Base-by-base conservation (phyloP, 805 yeast species). In the Hyphopichia homilentoma region DNA sequence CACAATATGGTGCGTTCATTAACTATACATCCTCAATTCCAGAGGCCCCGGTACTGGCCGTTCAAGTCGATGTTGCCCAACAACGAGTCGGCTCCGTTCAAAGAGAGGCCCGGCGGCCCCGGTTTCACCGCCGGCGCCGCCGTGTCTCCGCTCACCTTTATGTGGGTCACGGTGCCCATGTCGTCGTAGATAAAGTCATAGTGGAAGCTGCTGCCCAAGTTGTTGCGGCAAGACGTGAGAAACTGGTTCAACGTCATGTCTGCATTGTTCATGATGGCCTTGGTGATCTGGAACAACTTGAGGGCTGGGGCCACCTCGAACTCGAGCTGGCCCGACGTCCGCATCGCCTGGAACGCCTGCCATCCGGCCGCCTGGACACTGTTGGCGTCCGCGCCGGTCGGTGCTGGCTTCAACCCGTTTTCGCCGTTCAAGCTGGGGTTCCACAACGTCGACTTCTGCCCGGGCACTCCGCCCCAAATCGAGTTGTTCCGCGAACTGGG, bases 161-260 rank as follows among this genome's bases (percentile, higher is more conserved):
- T 55, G 41, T 61, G 69, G 6, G 63, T 58, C 3, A 72, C 70
- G n/a, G 56, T 59, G 1, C 73, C 71, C 26, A 61, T 50, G 34
- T 70, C 73, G 40, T 73, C 77, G 43, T 64, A 66, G 15, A 65
- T 43, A 25, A 70, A 50, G 15, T 70, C 73, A 44, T 72, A 73
- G 16, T 53, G 51, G 34, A 57, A 51, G 4, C 52, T 48, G 9
- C 54, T 32, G 13, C 47, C 49, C n/a, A 34, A 39, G 20, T 60
- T 40, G 12, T 51, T 52, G 7, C 47, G 47, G 20, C 57, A 52
- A 6, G 45, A 45, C 12, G 43, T 40, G 33, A 67, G 48, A 35
- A 53, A 61, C 24, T 46, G 65, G 38, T 53, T 66, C 40, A 46
- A 61, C 37, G 50, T 53, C 30, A 50, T 50, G 20, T 32, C 49